Conservation (phyloP, 2,329 filamentous ascomycete genomes). For the Cadophora malorum region DNA sequence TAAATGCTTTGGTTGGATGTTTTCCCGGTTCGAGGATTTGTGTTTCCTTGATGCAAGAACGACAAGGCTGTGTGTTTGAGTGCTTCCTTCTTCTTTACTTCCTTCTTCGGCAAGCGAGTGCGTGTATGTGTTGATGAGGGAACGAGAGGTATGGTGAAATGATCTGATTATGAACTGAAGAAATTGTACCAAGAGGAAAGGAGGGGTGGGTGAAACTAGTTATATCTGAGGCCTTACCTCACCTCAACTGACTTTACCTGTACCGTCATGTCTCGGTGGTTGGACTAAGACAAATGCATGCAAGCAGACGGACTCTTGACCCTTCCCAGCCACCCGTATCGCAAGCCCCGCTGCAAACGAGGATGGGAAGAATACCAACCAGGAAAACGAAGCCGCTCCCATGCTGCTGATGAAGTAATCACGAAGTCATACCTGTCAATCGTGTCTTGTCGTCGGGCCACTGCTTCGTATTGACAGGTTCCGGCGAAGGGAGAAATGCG, state of each 20-base stretch:
- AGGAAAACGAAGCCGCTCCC: background rate
- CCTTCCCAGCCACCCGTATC: slow-evolving; percentile 14
- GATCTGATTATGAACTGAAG: background rate
- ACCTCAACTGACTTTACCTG: background rate
- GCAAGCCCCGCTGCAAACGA: background rate
- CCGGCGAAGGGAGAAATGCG: slow-evolving; percentile 10
- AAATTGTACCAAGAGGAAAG: background rate
- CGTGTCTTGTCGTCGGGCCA: slow-evolving; percentile 5
- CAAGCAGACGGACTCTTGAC: slow-evolving; percentile 15
- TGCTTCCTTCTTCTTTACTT: slow-evolving; percentile 8
- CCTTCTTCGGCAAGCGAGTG: slow-evolving; percentile 10
- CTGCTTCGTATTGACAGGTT: slow-evolving; percentile 19
- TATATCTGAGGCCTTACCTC: slow-evolving; percentile 5
- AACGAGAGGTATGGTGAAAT: background rate
- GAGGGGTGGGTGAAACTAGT: slow-evolving; percentile 16
- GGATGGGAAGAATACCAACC: background rate
- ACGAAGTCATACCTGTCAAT: background rate
- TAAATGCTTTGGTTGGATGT: slow-evolving; percentile 7
- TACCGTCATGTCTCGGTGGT: background rate
- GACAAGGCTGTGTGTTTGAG: background rate
- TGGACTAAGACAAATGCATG: background rate
- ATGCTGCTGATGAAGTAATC: slow-evolving; percentile 8
- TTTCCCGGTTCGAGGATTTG: slow-evolving; percentile 1
- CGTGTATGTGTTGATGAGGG: background rate
- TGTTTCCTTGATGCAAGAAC: slow-evolving; percentile 1